Evolutionary conservation across 192 early-diverging fungal species (phyloP), one percentile per base, ranked within the genome.

Genomic region (Polychytrium aggregatum): DNA sequence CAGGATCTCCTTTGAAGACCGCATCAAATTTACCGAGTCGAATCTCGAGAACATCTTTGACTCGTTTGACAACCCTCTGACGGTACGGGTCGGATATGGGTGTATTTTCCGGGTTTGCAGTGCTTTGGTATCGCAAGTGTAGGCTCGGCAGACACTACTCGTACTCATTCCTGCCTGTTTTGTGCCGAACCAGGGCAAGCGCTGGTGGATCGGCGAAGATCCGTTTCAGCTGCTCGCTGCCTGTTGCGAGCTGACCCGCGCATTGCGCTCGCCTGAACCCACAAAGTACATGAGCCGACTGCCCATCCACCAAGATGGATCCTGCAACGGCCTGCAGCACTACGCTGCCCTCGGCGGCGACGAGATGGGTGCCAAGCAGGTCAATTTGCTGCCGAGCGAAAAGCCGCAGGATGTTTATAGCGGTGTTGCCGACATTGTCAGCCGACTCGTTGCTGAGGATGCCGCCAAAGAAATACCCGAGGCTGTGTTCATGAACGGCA

Each of bases 291-390:
- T 71, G 34, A 88, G 83, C 40, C 60, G 72, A 13, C 60, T 95
- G 39, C 92, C 90, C 9, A 72, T 98, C 16, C 94, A 98, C 63
- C 92, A 94, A 60, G 95, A 98, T 60, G 95, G 92, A 25, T 92
- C 90, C 0, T 98, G 95, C 66, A 96, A 96, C 52, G 95, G 95
- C 10, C 68, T 98, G 49, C 95, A 98, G 74, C 95, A 98, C 68
- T 96, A 96, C 59, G 95, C 95, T 2, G 92, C 95, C 1, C 67
- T 98, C 47, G 92, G 92, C 42, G 88, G 90, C 53, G 95, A 98
- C 59, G 62, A 70, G 27, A 72, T 75, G 29, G 92, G 92, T 37
- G 95, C 92, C 2, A 55, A 65, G 37, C 83, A 87, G 31, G 95
- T 98, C 50, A 96, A 98, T 52, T 65, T 98, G 28, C 51, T 81